Base-by-base conservation (phyloP, 2,329 filamentous ascomycete genomes). In the Fulvia fulva region DNA sequence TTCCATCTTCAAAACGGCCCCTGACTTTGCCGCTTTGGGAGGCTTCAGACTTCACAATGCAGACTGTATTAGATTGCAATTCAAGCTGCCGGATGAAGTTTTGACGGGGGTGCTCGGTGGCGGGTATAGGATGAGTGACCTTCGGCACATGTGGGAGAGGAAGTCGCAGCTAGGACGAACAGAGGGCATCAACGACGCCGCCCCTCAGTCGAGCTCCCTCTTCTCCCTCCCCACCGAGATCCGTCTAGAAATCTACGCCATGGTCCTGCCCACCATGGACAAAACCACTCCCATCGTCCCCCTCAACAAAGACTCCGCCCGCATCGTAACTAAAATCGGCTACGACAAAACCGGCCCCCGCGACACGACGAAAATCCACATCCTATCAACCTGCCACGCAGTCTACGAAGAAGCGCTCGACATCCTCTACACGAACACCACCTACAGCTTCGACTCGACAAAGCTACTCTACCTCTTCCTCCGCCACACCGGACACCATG, bases 221-320 rank as follows among this genome's bases (percentile, higher is more conserved):
- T 76, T 79, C 70, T 68, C 63, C 16, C 77, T 89, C 1, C 80
- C 87, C 23, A 77, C 78, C 2, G 86, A 88, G 65, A 76, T 89
- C 4, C 80, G 80, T 25, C 81, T 87, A 51, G 79, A 87, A 67
- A 81, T 88, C 30, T 82, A 79, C 68, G 62, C 65, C 28, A 65
- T 69, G 28, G 70, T 79, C 26, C 70, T 80, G 16, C 66, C 69
- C 7, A 37, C 43, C 16, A 41, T 69, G 34, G 59, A 60, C 28
- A 26, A 65, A 19, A 59, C 55, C 41, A 70, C 57, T 9, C 60
- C 62, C 5, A 70, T 71, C 23, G 59, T 66, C 9, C 57, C 62
- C 7, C 57, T 66, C 5, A 61, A 68, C 51, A 58, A 61, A 19
- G 67, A 69, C 52, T 67, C 66, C 2, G 57, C 67, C 11, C 68